Evolutionary conservation across 305 asterid genomes (phyloP), one percentile per base, ranked within the genome.

Genomic region (Fraxinus greggii): DNA sequence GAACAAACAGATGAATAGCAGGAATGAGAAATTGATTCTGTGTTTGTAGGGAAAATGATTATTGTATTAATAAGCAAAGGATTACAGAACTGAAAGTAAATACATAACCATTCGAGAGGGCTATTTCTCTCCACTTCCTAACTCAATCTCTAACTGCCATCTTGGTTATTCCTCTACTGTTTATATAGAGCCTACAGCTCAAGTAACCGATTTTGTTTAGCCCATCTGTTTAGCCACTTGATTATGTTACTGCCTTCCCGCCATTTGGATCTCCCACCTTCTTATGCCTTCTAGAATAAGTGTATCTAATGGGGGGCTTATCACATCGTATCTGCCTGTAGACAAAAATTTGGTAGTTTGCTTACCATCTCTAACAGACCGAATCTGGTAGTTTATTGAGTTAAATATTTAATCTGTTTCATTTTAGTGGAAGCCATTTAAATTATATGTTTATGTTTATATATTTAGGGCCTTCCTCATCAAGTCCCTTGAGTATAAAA

Each of bases 331-430:
- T 29, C 8, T 42, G 51, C 33, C 21, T 69, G 63, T 79, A 24
- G 40, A 26, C 59, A 31, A 81, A 54, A 17, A 78, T 72, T 32
- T 36, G 67, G 75, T 74, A 51, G 63, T 51, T 51, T 51, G 63
- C 63, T 51, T 17, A 51, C 2, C 63, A 51, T 5, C 24, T 51
- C 63, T 9, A 17, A 5, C 63, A 4, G 9, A 51, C 23, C 3
- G 8, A 51, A 51, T 17, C 63, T 51, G 23, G 63, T 51, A 51
- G 23, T n/a, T 51, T 51, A 17, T 4, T 51, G 23, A 51, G 63
- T 51, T 51, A 51, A 45, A 51, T 51, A 51, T 51, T 51, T 8
- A 51, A 17, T 51, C 63, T 51, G 63, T 51, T 51, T 51, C 63
- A 51, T 51, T 51, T 51, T 51, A 17, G 8, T 17, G 23, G 63